phyloP scores from a whole-genome alignment of 768 basidiomycete species.

The Psilocybe azurescens region DNA sequence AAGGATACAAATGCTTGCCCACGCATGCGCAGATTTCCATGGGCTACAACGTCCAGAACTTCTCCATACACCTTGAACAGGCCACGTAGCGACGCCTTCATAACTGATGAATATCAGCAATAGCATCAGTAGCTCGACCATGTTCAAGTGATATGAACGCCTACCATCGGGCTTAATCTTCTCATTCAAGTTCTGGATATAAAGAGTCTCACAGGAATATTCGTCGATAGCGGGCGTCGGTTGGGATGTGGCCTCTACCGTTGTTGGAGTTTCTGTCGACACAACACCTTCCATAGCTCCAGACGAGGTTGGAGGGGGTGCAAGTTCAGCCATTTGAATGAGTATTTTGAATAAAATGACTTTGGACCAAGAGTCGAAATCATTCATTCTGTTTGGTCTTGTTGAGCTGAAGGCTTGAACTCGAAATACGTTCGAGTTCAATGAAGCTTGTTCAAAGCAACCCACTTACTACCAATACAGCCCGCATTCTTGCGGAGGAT shows the following conservation, averaged over 20 bases:
- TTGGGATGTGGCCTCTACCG: constrained; percentile 17
- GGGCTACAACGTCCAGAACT: constrained; percentile 94
- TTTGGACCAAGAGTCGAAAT: background rate
- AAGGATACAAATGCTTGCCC: constrained; percentile 99
- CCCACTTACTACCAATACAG: no score
- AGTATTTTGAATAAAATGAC: constrained; percentile 1
- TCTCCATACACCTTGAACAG: constrained; percentile 95
- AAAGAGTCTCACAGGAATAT: constrained; percentile 80
- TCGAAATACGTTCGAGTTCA: background rate
- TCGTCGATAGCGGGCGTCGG: constrained; percentile 23
- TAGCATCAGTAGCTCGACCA: background rate
- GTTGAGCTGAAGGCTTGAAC: constrained; percentile 9
- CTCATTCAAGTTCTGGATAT: constrained; percentile 97
- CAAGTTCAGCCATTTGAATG: constrained; percentile 23
- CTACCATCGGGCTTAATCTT: constrained; percentile 83
- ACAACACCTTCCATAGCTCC: constrained; percentile 38
- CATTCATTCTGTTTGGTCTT: constrained; percentile 16
- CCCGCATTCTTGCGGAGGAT: no score
- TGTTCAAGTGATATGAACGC: constrained; percentile 15
- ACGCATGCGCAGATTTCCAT: constrained; percentile 94
- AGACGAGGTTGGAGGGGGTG: constrained; percentile 28
- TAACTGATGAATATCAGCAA: constrained; percentile 50
- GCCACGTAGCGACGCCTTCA: constrained; percentile 86
- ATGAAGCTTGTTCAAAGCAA: background rate
- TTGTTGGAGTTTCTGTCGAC: constrained; percentile 9